Evolutionary conservation across 257 asterid species (phyloP).

Genomic region (Nicotiana undulata): DNA sequence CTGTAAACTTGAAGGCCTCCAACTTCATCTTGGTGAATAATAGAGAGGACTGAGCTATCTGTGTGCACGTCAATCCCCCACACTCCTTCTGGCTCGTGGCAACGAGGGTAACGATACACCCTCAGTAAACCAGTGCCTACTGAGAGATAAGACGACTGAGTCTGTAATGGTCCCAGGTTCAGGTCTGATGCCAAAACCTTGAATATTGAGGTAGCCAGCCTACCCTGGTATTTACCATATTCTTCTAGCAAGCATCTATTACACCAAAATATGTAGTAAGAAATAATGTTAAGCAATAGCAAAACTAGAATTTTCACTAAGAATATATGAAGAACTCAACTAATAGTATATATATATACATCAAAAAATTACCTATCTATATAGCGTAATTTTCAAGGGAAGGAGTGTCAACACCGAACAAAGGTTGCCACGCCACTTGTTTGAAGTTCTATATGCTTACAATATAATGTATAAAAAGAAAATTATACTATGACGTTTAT

Average conservation of each 20-base stretch:
- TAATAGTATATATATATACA: no score
- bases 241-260: slow-evolving; percentile 51
- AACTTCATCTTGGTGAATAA: slow-evolving; percentile 70
- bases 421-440: no score
- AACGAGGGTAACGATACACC: slow-evolving; percentile 70
- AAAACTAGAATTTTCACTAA: no score
- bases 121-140: slow-evolving; percentile 50
- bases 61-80: slow-evolving; percentile 78
- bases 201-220: slow-evolving; percentile 47
- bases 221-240: slow-evolving; percentile 55
- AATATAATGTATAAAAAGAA: no score
- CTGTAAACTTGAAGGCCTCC: slow-evolving; percentile 70
- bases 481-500: no score
- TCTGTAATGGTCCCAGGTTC: slow-evolving; percentile 23
- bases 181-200: slow-evolving; percentile 39
- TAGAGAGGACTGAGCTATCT: slow-evolving; percentile 71
- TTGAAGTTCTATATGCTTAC: no score
- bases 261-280: not conserved
- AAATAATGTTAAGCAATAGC: not conserved
- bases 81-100: slow-evolving; percentile 30
- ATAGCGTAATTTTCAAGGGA: no score
- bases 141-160: slow-evolving; percentile 43
- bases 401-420: no score
- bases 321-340: no score
- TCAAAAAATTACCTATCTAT: no score